Conservation (phyloP, 352 stramenopile genomes). For the Globisporangium okanoganense region DNA sequence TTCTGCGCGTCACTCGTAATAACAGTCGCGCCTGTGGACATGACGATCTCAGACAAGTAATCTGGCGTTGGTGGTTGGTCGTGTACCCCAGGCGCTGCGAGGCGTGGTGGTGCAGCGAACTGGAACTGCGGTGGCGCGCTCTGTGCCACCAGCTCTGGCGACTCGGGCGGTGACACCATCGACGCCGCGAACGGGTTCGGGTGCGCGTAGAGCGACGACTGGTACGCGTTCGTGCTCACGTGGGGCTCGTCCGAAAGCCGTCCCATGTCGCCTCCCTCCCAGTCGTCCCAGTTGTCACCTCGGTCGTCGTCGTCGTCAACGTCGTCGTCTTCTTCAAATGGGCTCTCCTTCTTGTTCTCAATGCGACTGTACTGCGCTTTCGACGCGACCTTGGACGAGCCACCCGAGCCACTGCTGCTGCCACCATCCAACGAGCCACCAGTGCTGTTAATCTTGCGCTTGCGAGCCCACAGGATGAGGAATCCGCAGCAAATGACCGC, state of each 20-base stretch:
- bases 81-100: constrained; percentile 8
- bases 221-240: constrained; percentile 20
- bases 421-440: constrained; percentile 10
- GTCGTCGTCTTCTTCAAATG: constrained; percentile 40
- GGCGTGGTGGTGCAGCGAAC: constrained; percentile 21
- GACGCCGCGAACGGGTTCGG: constrained; percentile 40
- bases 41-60: constrained; percentile 27
- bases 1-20: background rate
- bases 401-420: background rate
- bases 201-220: constrained; percentile 31
- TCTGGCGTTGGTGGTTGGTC: background rate
- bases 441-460: constrained; percentile 25
- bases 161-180: constrained; percentile 13
- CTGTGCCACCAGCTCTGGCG: constrained; percentile 11
- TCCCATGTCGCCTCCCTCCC: constrained; percentile 35
- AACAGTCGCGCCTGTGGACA: constrained; percentile 13
- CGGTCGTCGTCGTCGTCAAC: constrained; percentile 43
- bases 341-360: constrained; percentile 44
- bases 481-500: constrained; percentile 54
- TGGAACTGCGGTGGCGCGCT: constrained; percentile 19
- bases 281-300: constrained; percentile 66
- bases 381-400: constrained; percentile 13
- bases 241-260: constrained; percentile 9
- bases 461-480: constrained; percentile 47
- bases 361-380: constrained; percentile 72